Conservation (phyloP, 176 grass and related monocot species). For the Lolium perenne region DNA sequence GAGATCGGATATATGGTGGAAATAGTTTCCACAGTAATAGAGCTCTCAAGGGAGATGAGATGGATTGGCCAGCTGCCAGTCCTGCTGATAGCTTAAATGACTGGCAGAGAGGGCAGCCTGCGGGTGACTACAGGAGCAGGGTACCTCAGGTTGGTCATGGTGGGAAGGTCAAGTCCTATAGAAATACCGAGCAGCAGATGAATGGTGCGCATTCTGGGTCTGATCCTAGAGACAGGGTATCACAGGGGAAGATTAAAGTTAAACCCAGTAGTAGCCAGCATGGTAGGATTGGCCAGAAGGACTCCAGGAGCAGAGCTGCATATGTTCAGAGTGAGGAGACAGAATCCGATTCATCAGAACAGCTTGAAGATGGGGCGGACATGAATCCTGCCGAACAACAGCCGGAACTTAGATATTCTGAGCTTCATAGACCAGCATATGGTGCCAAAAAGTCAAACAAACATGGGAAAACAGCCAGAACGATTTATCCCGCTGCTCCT, state of each 20-base stretch:
- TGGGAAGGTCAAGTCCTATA: conserved; percentile 60
- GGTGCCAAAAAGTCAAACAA: conserved; percentile 57
- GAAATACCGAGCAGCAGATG: conserved; percentile 50
- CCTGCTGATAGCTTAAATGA: conserved; percentile 51
- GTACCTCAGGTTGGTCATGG: conserved; percentile 45
- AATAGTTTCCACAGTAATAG: conserved; percentile 37
- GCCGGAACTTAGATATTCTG: background rate
- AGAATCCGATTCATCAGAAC: conserved; percentile 91
- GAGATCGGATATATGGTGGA: conserved; percentile 56
- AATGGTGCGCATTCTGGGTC: conserved; percentile 38
- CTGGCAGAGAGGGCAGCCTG: conserved; percentile 49
- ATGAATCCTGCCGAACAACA: conserved; percentile 40
- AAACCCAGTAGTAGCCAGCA: conserved; percentile 44
- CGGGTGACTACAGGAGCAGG: conserved; percentile 51
- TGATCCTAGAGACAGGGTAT: conserved; percentile 54
- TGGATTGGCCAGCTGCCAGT: conserved; percentile 47
- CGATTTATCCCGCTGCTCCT: conserved; percentile 51
- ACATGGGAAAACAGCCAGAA: conserved; percentile 49
- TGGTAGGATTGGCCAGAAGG: conserved; percentile 50
- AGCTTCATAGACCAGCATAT: conserved; percentile 41
- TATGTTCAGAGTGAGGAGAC: conserved; percentile 74
- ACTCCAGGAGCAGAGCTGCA: conserved; percentile 47
- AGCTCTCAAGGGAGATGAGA: conserved; percentile 44
- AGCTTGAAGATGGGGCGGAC: conserved; percentile 50
- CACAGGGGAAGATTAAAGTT: conserved; percentile 49